Percentiles rank a stretch among this genome's conserved stretches.
phyloP scores from a whole-genome alignment of 208 protist genomes.

The Wallacemonas sp. region DNA sequence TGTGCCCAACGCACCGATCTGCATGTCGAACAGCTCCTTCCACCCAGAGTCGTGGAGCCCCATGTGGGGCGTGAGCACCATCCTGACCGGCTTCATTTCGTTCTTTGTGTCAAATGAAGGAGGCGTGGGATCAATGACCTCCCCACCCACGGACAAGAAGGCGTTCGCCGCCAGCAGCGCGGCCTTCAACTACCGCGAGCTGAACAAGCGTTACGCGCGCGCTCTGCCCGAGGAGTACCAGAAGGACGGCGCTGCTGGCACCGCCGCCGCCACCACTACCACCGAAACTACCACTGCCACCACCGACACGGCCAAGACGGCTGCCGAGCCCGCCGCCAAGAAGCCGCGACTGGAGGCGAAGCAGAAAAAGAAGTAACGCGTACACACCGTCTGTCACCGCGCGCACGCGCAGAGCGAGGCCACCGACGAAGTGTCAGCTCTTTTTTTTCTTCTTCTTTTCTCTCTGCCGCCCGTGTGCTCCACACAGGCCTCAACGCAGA shows the following conservation, averaged over 20 bases:
- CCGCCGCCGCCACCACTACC: conserved; percentile 20
- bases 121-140: conserved; percentile 43
- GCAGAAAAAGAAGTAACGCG: too few species aligned
- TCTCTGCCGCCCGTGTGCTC: too few species aligned
- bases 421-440: too few species aligned
- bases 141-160: conserved; percentile 34
- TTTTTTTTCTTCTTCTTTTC: too few species aligned
- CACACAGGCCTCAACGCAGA: too few species aligned
- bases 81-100: conserved; percentile 83
- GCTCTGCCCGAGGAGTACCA: conserved; percentile 49
- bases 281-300: too few species aligned
- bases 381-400: too few species aligned
- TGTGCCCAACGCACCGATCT: conserved; percentile 54
- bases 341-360: too few species aligned
- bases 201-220: conserved; percentile 40
- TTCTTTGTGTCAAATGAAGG: conserved; percentile 73
- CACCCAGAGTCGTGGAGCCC: conserved; percentile 91
- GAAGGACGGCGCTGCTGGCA: conserved; percentile 34
- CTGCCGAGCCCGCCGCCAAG: too few species aligned
- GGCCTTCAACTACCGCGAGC: conserved; percentile 52
- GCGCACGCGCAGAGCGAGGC: too few species aligned
- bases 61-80: conserved; percentile 78
- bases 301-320: too few species aligned
- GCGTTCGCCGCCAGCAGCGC: conserved; percentile 43
- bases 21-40: conserved; percentile 85